Evolutionary conservation across 148 eudicot species (phyloP).

Genomic region (Nyssa sinensis): DNA sequence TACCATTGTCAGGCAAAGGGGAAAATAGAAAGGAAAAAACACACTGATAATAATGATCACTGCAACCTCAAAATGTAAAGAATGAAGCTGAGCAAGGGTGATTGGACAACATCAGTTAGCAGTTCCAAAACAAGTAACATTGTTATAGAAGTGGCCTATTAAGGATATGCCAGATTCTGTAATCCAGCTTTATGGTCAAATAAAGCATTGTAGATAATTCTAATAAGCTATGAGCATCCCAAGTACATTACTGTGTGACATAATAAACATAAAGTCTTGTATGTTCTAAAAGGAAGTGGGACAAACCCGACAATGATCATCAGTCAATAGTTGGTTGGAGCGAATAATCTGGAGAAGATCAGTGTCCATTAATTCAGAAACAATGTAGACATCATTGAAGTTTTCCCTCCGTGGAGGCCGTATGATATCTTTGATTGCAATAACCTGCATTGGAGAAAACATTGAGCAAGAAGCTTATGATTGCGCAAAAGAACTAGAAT

Average conservation of each 20-base stretch:
- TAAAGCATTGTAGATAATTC: constrained; percentile 1
- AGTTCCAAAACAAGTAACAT: no score
- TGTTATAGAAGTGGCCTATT: not conserved
- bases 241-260: not conserved
- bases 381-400: constrained; percentile 59
- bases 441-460: constrained; percentile 28
- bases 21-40: not conserved
- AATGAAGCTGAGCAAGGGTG: not conserved
- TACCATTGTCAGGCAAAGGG: not conserved
- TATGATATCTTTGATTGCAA: constrained; percentile 49
- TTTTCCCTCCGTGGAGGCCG: constrained; percentile 46
- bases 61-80: not conserved
- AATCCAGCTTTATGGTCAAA: not conserved
- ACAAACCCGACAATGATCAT: constrained; percentile 56
- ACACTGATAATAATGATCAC: not conserved
- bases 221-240: no score
- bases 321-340: constrained; percentile 41
- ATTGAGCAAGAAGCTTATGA: not conserved
- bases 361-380: constrained; percentile 49
- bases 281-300: constrained; percentile 15
- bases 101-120: not conserved
- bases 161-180: not conserved
- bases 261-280: not conserved
- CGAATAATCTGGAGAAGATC: constrained; percentile 55
- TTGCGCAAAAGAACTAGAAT: not conserved